Percentiles rank a stretch among this genome's conserved stretches.
These are phyloP conservation scores for Metschnikowia borealis DNA, from an alignment of 805 yeast genomes.

Conservation along the genomic window DNA sequence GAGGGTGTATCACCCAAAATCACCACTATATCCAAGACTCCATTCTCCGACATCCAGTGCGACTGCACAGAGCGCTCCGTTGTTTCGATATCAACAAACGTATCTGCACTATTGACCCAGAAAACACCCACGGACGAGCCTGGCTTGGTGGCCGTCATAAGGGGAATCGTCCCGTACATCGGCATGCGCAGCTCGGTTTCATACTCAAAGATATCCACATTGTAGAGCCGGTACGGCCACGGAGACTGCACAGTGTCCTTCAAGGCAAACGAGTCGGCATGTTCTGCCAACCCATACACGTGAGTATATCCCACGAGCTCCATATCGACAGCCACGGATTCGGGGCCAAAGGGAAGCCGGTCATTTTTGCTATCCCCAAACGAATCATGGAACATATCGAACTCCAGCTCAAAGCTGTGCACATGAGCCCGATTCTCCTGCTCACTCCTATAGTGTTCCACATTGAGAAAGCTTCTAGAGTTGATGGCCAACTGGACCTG, in stretches of 20 bases:
- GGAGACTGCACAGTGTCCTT: conserved; percentile 61
- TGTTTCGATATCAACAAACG: conserved; percentile 71
- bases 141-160: conserved; percentile 65
- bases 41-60: conserved; percentile 95
- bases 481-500: conserved; percentile 56
- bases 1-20: conserved; percentile 58
- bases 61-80: conserved; percentile 38
- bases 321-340: conserved; percentile 79
- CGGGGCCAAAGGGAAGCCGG: conserved; percentile 77
- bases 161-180: conserved; percentile 94
- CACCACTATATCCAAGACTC: conserved; percentile 70
- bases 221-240: conserved; percentile 78
- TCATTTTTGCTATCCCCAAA: conserved; percentile 68
- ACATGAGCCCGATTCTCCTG: conserved; percentile 21
- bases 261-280: conserved; percentile 74
- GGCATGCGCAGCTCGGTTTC: conserved; percentile 78
- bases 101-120: conserved; percentile 93
- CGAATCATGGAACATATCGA: conserved; percentile 64
- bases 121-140: conserved; percentile 68
- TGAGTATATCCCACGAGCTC: conserved; percentile 54
- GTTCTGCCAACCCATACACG: conserved; percentile 96
- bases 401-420: conserved; percentile 57
- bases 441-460: conserved; percentile 71
- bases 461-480: conserved; percentile 63
- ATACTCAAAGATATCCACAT: conserved; percentile 95